Conservation (phyloP, 2,329 filamentous ascomycete species). For the Chrysosporium keratinophilum region DNA sequence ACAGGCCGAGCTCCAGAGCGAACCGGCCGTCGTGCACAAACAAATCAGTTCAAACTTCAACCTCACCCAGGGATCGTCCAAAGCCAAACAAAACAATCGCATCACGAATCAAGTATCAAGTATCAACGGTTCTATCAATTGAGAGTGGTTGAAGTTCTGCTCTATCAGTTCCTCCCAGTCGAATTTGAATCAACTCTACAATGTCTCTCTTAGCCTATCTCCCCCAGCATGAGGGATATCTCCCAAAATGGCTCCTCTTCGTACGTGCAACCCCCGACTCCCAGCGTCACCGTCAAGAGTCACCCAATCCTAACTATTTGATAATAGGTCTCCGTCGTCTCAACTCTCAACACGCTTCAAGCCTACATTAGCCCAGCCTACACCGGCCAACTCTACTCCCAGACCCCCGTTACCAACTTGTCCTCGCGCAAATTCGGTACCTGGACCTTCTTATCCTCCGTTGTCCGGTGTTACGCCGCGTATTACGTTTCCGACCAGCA, state of each 20-base stretch:
- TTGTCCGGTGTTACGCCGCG: conserved; percentile 72
- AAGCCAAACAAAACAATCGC: too few species aligned
- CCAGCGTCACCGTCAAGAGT: background rate
- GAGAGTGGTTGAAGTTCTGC: too few species aligned
- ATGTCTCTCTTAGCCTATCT: conserved; percentile 25
- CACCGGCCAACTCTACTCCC: conserved; percentile 69
- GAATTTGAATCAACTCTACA: background rate
- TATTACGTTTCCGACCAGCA: conserved; percentile 65
- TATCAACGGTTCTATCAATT: too few species aligned
- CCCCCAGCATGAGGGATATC: conserved; percentile 39
- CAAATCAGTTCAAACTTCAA: too few species aligned
- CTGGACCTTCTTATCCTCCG: conserved; percentile 69
- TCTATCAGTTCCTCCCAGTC: too few species aligned
- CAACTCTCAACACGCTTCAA: conserved; percentile 76
- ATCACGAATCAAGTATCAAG: too few species aligned
- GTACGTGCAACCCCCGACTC: conserved; percentile 37
- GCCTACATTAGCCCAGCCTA: conserved; percentile 70
- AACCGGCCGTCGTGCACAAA: too few species aligned
- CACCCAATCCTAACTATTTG: conserved; percentile 8
- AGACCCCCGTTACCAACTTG: conserved; percentile 56
- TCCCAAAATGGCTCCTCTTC: conserved; percentile 57
- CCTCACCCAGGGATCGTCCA: too few species aligned
- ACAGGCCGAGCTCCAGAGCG: too few species aligned
- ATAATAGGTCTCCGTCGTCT: conserved; percentile 64
- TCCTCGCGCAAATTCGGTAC: conserved; percentile 73